Conservation (phyloP, 2,329 filamentous ascomycete species). For the Ceratocystis cacaofunesta region DNA sequence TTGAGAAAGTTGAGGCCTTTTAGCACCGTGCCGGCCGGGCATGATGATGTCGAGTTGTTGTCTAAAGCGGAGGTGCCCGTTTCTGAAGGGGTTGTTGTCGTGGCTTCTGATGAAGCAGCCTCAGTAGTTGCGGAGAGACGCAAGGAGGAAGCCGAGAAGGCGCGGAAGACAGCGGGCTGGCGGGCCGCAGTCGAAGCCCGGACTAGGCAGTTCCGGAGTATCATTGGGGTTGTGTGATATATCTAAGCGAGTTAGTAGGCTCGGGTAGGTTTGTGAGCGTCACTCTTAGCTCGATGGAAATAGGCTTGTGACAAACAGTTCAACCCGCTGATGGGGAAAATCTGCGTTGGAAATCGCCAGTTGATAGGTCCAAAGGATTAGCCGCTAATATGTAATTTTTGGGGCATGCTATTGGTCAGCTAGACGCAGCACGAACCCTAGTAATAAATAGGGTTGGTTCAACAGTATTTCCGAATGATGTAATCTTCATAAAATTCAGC, state of each 20-base stretch:
- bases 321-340: constrained; percentile 8
- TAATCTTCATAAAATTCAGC: too few species aligned
- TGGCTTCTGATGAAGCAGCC: neutral
- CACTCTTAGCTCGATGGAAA: neutral
- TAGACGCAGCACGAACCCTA: neutral
- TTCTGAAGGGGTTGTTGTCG: constrained; percentile 20
- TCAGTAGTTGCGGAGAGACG: constrained; percentile 7
- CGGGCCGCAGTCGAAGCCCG: constrained; percentile 1
- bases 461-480: too few species aligned
- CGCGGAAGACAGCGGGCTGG: constrained; percentile 9
- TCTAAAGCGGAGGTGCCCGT: constrained; percentile 7
- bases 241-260: neutral
- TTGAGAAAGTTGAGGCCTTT: constrained; percentile 67
- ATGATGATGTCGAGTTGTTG: constrained; percentile 27
- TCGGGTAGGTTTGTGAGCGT: neutral
- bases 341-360: constrained; percentile 4
- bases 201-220: constrained; percentile 18
- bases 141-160: constrained; percentile 10
- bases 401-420: neutral
- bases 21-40: constrained; percentile 53
- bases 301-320: neutral
- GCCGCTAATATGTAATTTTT: neutral
- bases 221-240: constrained; percentile 17
- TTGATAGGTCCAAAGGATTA: neutral
- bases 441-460: neutral